A percentile compares a stretch with the other conserved stretches of the same genome.
Conservation (phyloP, 768 basidiomycete species). For the Mycena haematopus region DNA sequence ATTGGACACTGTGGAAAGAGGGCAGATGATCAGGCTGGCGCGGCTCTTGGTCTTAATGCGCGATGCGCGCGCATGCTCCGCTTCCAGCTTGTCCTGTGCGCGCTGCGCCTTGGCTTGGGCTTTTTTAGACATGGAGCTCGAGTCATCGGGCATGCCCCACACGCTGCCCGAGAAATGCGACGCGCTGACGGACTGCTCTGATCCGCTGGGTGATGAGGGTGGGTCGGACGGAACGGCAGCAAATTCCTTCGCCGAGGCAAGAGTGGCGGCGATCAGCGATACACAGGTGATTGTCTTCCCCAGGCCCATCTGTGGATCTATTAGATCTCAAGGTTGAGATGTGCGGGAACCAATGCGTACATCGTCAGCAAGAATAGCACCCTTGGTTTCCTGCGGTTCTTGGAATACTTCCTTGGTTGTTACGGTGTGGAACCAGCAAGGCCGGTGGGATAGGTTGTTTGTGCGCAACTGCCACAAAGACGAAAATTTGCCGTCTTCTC, state of each 20-base stretch:
- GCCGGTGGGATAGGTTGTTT: constrained; percentile 52
- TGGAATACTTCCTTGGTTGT: constrained; percentile 77
- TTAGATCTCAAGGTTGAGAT: constrained; percentile 22
- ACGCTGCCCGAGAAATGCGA: constrained; percentile 80
- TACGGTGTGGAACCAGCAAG: constrained; percentile 81
- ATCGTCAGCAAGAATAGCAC: constrained; percentile 96
- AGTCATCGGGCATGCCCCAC: constrained; percentile 80
- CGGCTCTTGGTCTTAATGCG: constrained; percentile 85
- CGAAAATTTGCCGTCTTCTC: constrained; percentile 64
- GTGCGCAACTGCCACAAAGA: constrained; percentile 72
- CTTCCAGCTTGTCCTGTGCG: constrained; percentile 73
- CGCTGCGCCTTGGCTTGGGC: constrained; percentile 71
- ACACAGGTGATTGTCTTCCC: constrained; percentile 98
- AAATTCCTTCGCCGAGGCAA: constrained; percentile 71
- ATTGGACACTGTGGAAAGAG: constrained; percentile 94
- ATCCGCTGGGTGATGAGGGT: constrained; percentile 41
- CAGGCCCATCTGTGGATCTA: constrained; percentile 82
- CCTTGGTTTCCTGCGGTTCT: constrained; percentile 77
- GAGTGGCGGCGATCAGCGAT: constrained; percentile 88
- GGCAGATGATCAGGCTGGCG: constrained; percentile 95
- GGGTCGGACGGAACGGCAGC: constrained; percentile 59
- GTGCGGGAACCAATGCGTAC: constrained; percentile 53
- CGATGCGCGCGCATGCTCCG: constrained; percentile 70
- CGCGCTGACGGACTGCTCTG: constrained; percentile 41
- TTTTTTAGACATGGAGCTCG: constrained; percentile 48